Evolutionary conservation across 2,329 filamentous ascomycete genomes (phyloP), one percentile per base, ranked within the genome.

Genomic region (Neodidymelliopsis sp.): DNA sequence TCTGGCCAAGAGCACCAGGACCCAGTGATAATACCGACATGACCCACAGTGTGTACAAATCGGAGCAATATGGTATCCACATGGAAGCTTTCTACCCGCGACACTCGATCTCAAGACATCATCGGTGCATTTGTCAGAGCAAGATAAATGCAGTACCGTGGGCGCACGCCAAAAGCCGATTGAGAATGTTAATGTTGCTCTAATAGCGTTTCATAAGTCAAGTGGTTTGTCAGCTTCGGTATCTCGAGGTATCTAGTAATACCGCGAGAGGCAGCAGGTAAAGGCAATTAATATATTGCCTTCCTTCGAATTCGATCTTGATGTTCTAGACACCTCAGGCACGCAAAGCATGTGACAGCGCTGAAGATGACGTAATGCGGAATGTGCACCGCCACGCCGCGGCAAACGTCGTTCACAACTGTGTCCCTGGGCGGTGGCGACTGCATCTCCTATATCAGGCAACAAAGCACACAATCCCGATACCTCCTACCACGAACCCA

Each of bases 381-480:
- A 46, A 34, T 47, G 27, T 42, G 49, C 49, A 38, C 41, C 41
- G 41, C 48, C 36, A 46, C 48, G 24, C 31, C 37, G 30, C 30
- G 36, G 44, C 43, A 29, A 29, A n/a, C 19, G 2, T 28, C 37
- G 18, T 31, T n/a, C 20, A 45, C 39, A 50, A 44, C 34, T 36
- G 47, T 50, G 48, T 51, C 42, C 48, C 48, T 42, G 37, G 36
- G 49, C 38, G 15, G 49, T 47, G 49, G 42, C 49, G 31, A 46
- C 37, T 24, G 8, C n/a, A 33, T 41, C 49, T 51, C 49, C 49
- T 52, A 52, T 52, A 46, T 42, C 37, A 52, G 31, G 48, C 35
- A 50, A 36, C 47, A 45, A 40, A 12, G 25, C 35, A 22, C 29
- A 13, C 20, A 41, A 13, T 27, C 38, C 15, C 6, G 11, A 9